Evolutionary conservation across 2,329 filamentous ascomycete species (phyloP).

Genomic region (Sporothrix brasiliensis): DNA sequence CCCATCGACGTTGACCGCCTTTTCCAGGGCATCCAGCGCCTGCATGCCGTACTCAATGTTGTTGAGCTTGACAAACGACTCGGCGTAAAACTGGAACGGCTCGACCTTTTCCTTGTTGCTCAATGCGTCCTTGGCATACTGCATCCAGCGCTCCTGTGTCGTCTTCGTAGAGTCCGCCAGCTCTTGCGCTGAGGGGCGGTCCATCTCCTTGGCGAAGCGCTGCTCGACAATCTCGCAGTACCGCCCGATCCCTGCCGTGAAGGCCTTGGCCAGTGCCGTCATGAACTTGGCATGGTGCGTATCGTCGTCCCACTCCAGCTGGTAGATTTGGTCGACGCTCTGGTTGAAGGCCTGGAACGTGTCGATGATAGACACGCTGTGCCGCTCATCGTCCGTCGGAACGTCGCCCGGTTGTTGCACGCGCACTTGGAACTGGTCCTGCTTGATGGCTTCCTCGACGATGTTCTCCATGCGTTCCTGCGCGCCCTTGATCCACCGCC

Average conservation of each 20-base stretch:
- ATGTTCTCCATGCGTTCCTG: slow-evolving; percentile 79
- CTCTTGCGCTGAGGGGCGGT: slow-evolving; percentile 85
- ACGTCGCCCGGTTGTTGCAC: slow-evolving; percentile 53
- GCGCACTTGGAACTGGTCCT: slow-evolving; percentile 81
- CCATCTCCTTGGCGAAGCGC: slow-evolving; percentile 88
- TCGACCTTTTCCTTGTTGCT: slow-evolving; percentile 89
- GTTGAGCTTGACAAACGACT: slow-evolving; percentile 98
- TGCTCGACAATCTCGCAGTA: slow-evolving; percentile 93
- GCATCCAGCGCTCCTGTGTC: slow-evolving; percentile 88
- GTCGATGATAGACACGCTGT: slow-evolving; percentile 91
- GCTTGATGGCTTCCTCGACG: slow-evolving; percentile 87
- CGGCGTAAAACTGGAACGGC: slow-evolving; percentile 85
- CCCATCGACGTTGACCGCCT: slow-evolving; percentile 85
- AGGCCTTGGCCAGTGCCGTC: slow-evolving; percentile 85
- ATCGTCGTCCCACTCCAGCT: slow-evolving; percentile 90
- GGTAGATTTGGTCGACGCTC: slow-evolving; percentile 80
- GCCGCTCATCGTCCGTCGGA: slow-evolving; percentile 76
- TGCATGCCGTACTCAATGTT: slow-evolving; percentile 94
- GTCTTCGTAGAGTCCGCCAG: slow-evolving; percentile 75
- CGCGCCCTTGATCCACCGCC: slow-evolving; percentile 86
- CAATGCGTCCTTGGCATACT: slow-evolving; percentile 92
- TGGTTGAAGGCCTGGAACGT: slow-evolving; percentile 94
- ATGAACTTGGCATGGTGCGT: slow-evolving; percentile 95
- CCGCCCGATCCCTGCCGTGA: slow-evolving; percentile 77
- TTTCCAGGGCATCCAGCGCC: slow-evolving; percentile 87